phyloP scores from a whole-genome alignment of 225 moss, liverwort and hornwort genomes.

The Climacium dendroides region DNA sequence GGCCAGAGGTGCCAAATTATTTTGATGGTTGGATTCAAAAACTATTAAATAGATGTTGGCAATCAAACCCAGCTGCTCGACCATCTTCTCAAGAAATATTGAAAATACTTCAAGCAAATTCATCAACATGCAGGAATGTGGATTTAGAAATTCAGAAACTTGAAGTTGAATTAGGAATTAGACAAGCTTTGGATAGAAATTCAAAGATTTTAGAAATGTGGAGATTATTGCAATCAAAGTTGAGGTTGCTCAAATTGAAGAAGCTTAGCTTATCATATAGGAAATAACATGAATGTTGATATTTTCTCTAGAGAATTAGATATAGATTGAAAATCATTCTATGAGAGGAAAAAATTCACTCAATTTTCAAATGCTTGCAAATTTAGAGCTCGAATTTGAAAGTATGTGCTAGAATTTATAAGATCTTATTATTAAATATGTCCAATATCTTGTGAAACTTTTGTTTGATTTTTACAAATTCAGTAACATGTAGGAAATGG shows the following conservation, averaged over 20 bases:
- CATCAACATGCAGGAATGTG: rapidly evolving
- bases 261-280: too few relatives aligned
- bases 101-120: not conserved
- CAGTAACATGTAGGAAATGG: not conserved
- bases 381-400: not conserved
- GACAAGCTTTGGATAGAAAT: not conserved
- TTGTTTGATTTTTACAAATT: not conserved
- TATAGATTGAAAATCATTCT: too few relatives aligned
- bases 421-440: not conserved
- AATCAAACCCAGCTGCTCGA: rapidly evolving
- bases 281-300: too few relatives aligned
- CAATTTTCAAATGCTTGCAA: not conserved
- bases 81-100: not conserved
- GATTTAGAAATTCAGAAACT: rapidly evolving
- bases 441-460: not conserved
- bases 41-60: not conserved
- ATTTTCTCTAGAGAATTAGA: too few relatives aligned
- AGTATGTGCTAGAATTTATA: rapidly evolving
- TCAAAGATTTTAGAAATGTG: not conserved
- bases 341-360: too few relatives aligned
- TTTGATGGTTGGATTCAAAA: not conserved
- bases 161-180: rapidly evolving
- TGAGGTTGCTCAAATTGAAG: too few relatives aligned
- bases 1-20: not conserved
- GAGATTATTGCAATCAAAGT: not conserved